Conservation (phyloP, 208 protist species). For the Jaenimonas drosophilae region DNA sequence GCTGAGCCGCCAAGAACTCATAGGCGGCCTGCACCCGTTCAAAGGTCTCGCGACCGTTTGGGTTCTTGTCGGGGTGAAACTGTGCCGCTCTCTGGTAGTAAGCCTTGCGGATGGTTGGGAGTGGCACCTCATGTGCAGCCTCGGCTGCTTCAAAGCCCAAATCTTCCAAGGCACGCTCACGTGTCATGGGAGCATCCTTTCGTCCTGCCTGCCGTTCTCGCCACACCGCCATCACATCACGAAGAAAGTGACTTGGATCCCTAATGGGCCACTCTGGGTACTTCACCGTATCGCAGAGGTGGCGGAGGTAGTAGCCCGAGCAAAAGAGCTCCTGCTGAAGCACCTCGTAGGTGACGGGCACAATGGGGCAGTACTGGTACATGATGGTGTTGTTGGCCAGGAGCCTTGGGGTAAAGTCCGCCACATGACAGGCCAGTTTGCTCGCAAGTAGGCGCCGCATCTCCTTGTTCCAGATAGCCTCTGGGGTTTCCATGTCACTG, state of each 20-base stretch:
- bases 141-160: constrained; percentile 37
- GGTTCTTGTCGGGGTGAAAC: constrained; percentile 96
- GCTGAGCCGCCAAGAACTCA: constrained; percentile 66
- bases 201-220: constrained; percentile 78
- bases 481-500: constrained; percentile 91
- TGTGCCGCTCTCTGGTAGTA: constrained; percentile 90
- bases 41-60: constrained; percentile 90
- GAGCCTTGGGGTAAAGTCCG: constrained; percentile 90
- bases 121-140: constrained; percentile 1
- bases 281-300: constrained; percentile 84
- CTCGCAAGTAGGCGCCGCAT: constrained; percentile 89
- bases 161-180: constrained; percentile 46
- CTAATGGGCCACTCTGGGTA: constrained; percentile 92
- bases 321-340: constrained; percentile 92
- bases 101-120: constrained; percentile 78
- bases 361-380: constrained; percentile 92
- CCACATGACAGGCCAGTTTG: constrained; percentile 88
- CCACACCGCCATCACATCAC: constrained; percentile 84
- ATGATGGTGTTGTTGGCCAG: constrained; percentile 77
- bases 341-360: constrained; percentile 71
- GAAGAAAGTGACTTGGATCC: constrained; percentile 77
- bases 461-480: constrained; percentile 90
- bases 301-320: constrained; percentile 90
- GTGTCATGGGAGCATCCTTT: constrained; percentile 58
- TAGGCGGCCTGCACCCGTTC: constrained; percentile 88